Evolutionary conservation across 805 yeast species (phyloP).

Genomic region (Starmerella sp.): DNA sequence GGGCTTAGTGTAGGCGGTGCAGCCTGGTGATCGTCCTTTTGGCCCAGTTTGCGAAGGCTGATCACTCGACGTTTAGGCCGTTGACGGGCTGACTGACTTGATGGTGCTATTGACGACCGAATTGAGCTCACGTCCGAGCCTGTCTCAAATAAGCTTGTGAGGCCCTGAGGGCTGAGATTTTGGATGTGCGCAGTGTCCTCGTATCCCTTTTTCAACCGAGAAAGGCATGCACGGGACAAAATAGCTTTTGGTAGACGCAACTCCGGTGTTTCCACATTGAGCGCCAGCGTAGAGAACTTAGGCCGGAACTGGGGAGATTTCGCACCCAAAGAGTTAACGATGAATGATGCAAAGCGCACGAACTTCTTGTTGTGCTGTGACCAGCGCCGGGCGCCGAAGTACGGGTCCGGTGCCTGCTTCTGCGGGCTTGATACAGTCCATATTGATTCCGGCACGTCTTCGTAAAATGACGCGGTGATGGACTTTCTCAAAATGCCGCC

Average conservation of each 20-base stretch:
- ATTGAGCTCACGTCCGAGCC: neutral
- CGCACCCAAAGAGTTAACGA: constrained; percentile 6
- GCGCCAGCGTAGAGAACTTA: constrained; percentile 16
- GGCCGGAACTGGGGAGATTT: neutral
- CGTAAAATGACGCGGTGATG: constrained; percentile 25
- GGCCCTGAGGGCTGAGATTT: neutral
- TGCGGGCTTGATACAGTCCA: constrained; percentile 24
- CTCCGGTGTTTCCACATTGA: constrained; percentile 8
- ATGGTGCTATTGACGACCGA: neutral
- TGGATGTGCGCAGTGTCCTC: neutral
- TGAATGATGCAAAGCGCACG: constrained; percentile 2
- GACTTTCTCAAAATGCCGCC: constrained; percentile 19
- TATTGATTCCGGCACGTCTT: constrained; percentile 29
- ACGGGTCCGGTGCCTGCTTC: constrained; percentile 21
- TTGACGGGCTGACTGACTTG: neutral
- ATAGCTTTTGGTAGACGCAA: constrained; percentile 12
- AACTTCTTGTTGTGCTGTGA: constrained; percentile 13
- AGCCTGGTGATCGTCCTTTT: neutral
- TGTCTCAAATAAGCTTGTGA: neutral
- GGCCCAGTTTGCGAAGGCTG: constrained; percentile 10
- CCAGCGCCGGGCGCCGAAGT: constrained; percentile 23
- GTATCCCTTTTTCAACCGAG: neutral
- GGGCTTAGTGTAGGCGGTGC: neutral
- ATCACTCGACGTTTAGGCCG: constrained; percentile 17
- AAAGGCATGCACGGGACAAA: neutral